Conservation (phyloP, 805 yeast genomes). For the Cyberlindnera amylophila region DNA sequence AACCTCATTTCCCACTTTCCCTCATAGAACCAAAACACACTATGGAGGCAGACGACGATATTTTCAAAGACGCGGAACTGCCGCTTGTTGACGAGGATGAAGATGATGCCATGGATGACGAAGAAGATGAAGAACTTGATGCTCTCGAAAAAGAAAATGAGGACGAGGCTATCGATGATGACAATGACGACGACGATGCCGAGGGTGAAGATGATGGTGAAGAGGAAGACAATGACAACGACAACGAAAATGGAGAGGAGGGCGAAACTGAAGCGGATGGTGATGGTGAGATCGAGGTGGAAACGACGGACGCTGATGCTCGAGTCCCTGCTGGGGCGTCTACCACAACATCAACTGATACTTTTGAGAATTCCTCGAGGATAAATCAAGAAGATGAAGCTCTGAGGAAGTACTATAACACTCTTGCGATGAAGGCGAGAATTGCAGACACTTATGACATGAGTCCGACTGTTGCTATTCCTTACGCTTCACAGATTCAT, state of each 20-base stretch:
- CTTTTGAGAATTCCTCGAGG: too few relatives aligned
- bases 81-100: conserved; percentile 27
- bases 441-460: conserved; percentile 61
- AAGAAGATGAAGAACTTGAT: conserved; percentile 30
- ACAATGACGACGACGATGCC: conserved; percentile 28
- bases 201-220: conserved; percentile 19
- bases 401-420: conserved; percentile 32
- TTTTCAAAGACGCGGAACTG: conserved; percentile 23
- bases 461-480: conserved; percentile 82
- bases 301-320: not conserved
- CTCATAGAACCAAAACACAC: not conserved
- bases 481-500: conserved; percentile 75
- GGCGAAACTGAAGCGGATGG: conserved; percentile 2
- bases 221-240: conserved; percentile 11
- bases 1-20: not conserved
- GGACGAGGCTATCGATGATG: conserved; percentile 28
- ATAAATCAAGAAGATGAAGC: too few relatives aligned
- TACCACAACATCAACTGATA: too few relatives aligned
- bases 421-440: conserved; percentile 41
- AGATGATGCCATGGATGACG: conserved; percentile 25
- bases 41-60: conserved; percentile 20
- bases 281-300: not conserved
- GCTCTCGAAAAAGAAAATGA: conserved; percentile 22
- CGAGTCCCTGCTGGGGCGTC: too few relatives aligned
- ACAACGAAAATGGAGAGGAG: conserved; percentile 7